Percentiles rank a stretch among this genome's conserved stretches.
Evolutionary conservation across 2,329 filamentous ascomycete species (phyloP).

Genomic region (Biscogniauxia sp.): DNA sequence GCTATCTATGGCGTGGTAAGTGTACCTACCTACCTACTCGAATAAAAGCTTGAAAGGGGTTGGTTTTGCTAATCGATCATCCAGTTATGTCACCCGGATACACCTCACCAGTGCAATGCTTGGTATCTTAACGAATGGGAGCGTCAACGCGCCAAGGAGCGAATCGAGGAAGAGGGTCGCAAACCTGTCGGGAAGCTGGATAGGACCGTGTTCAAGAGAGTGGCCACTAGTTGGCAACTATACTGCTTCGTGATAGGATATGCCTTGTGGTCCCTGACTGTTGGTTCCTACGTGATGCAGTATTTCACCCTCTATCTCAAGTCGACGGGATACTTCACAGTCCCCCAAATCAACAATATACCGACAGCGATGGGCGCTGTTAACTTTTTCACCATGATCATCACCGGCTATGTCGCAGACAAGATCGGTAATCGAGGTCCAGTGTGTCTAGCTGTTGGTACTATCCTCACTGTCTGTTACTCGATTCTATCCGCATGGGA

Average conservation of each 20-base stretch:
- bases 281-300: conserved; percentile 39
- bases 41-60: background rate
- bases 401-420: conserved; percentile 29
- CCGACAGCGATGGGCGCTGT: conserved; percentile 42
- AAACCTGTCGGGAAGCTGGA: conserved; percentile 37
- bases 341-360: conserved; percentile 44
- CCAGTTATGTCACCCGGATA: conserved; percentile 40
- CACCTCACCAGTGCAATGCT: conserved; percentile 40
- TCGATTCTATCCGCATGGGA: conserved; percentile 38
- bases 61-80: background rate
- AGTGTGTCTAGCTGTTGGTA: conserved; percentile 36
- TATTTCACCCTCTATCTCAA: conserved; percentile 42
- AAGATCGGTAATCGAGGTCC: conserved; percentile 36
- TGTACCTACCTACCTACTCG: background rate
- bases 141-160: conserved; percentile 60
- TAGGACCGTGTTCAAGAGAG: conserved; percentile 36
- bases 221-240: conserved; percentile 42
- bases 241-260: conserved; percentile 42
- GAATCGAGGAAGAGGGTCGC: conserved; percentile 60
- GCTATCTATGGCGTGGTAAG: conserved; percentile 15
- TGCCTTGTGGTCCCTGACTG: conserved; percentile 39
- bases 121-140: conserved; percentile 53
- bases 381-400: conserved; percentile 41
- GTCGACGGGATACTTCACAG: conserved; percentile 32
- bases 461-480: conserved; percentile 36